A percentile compares a stretch with the other conserved stretches of the same genome.
phyloP scores from a whole-genome alignment of 306 rosid genomes.

The Inga leiocalycina region DNA sequence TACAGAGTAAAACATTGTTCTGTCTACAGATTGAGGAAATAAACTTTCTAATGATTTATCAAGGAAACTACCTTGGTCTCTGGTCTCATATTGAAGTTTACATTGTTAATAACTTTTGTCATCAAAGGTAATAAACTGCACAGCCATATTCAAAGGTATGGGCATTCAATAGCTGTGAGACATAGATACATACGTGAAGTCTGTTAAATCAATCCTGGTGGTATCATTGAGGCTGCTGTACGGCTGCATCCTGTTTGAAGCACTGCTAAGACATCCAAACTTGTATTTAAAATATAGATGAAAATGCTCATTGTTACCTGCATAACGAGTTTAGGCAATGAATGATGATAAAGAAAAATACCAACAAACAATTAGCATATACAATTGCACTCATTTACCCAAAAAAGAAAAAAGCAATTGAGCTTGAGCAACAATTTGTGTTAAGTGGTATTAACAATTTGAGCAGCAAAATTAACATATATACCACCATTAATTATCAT shows the following conservation, averaged over 20 bases:
- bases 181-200: slow-evolving; percentile 71
- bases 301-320: slow-evolving; percentile 46
- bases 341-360: slow-evolving; percentile 11
- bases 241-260: slow-evolving; percentile 40
- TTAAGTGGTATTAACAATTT: background rate
- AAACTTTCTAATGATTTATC: background rate
- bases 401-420: background rate
- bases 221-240: slow-evolving; percentile 52
- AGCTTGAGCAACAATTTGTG: background rate
- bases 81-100: background rate
- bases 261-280: slow-evolving; percentile 38
- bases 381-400: background rate
- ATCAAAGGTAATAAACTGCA: slow-evolving; percentile 2
- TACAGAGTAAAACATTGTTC: background rate
- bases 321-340: background rate
- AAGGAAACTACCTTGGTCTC: background rate
- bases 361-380: slow-evolving; percentile 21
- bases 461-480: background rate
- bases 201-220: slow-evolving; percentile 58
- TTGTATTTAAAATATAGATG: slow-evolving; percentile 36
- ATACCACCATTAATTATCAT: slow-evolving; percentile 7
- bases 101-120: background rate
- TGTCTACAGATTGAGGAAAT: background rate
- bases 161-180: slow-evolving; percentile 10
- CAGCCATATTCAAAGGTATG: slow-evolving; percentile 13